Conservation (phyloP, 2,329 filamentous ascomycete genomes). For the Thelonectria olida region DNA sequence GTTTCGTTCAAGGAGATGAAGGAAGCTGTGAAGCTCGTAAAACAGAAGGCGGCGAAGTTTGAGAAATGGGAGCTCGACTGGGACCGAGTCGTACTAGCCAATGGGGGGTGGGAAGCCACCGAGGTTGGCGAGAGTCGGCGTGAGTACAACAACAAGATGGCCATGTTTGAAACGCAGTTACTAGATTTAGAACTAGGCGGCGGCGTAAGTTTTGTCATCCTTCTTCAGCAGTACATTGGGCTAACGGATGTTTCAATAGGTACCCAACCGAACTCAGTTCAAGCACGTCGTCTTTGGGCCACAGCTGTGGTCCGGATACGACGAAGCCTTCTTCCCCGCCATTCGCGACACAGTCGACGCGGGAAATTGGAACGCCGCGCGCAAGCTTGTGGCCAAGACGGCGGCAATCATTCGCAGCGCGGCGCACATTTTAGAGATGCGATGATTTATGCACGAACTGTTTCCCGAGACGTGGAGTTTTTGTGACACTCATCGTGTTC, state of each 20-base stretch:
- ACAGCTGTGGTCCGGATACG: conserved; percentile 70
- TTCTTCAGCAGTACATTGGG: not conserved
- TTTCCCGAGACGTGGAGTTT: conserved; percentile 9
- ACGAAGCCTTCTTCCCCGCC: conserved; percentile 65
- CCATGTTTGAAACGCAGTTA: conserved; percentile 82
- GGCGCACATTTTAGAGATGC: conserved; percentile 48
- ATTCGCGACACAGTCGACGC: conserved; percentile 82
- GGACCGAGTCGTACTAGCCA: conserved; percentile 75
- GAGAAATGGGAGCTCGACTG: conserved; percentile 80
- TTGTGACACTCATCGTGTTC: too few relatives aligned
- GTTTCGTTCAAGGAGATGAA: conserved; percentile 46
- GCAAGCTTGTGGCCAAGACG: conserved; percentile 75
- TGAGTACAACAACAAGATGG: conserved; percentile 82
- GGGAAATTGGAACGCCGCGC: conserved; percentile 75
- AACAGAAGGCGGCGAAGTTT: conserved; percentile 64
- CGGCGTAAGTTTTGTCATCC: conserved; percentile 70
- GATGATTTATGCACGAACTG: conserved; percentile 31
- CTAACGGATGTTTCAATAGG: conserved; percentile 54
- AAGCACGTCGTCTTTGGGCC: conserved; percentile 93
- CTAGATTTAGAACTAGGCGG: conserved; percentile 77
- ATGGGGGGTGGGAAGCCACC: conserved; percentile 80
- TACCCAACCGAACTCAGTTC: conserved; percentile 89
- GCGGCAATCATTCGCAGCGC: conserved; percentile 73
- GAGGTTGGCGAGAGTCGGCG: conserved; percentile 73
- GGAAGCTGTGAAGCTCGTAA: conserved; percentile 70